Evolutionary conservation across 1,139 yeast species (phyloP), one percentile per base, ranked within the genome.

Genomic region (Debaryomycetaceae sp.): DNA sequence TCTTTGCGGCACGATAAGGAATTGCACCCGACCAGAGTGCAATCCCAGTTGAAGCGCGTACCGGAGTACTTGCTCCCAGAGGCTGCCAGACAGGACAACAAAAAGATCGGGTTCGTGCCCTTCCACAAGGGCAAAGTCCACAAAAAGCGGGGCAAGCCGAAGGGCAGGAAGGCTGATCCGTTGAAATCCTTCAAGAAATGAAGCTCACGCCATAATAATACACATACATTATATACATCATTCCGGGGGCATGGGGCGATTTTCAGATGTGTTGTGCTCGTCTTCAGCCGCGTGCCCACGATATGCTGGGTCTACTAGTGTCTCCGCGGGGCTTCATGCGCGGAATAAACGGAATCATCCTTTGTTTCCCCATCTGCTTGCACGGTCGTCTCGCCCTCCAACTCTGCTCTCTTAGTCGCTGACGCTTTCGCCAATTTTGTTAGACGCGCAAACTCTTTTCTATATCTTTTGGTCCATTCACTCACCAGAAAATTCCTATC

Each of bases 11-110:
- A 91, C 51, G 98, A 91, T 53, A 83, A 80, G 48, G 95, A 84
- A 44, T 56, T 85, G 37, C 95, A 89, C 49, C 81, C 94, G 8
- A 67, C 91, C 2, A 74, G 94, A 53, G 75, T 81, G 6, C 96
- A 89, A 57, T 61, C 78, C 13, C 96, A 93, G 50, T 67, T 91
- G 59, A 89, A 86, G 56, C 75, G 95, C 49, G 89, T 93, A 23
- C 99, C 99, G 1, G 89, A 85, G 30, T 91, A 91, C 52, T 68
- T 91, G 45, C 63, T 89, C 42, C 97, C 97, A 4, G 86, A 82
- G 45, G 73, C 78, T 42, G 89, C 88, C 1, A 71, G 91, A 52
- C 55, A 58, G 28, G 74, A 74, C 41, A 63, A 67, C 29, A 73
- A 73, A 43, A 74, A 76, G 34, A 55, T 83, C 35, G 89, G 91